Conservation (phyloP, 345 rosid genomes). For the Hibiscus trionum region DNA sequence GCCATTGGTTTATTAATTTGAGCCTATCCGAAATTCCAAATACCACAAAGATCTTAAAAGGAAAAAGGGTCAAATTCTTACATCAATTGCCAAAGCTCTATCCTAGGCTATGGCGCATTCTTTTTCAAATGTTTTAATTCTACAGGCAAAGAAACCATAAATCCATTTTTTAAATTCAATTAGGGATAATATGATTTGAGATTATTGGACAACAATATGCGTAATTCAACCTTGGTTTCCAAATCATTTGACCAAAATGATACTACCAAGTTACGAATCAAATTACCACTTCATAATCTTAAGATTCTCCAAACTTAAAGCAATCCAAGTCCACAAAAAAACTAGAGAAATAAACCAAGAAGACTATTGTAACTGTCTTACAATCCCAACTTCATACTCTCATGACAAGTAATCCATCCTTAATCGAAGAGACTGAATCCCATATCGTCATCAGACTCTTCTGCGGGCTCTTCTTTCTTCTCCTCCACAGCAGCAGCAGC, state of each 20-base stretch:
- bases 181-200: no score
- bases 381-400: neutral
- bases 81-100: neutral
- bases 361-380: neutral
- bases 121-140: neutral
- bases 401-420: neutral
- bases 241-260: no score
- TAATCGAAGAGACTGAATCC: conserved; percentile 76
- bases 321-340: neutral
- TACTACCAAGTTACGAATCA: neutral
- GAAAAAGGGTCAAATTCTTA: neutral
- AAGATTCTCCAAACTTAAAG: neutral
- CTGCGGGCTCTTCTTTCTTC: conserved; percentile 67
- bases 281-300: neutral
- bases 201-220: no score
- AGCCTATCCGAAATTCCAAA: neutral
- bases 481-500: conserved; percentile 46
- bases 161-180: no score
- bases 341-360: neutral
- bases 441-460: conserved; percentile 87
- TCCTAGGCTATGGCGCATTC: neutral
- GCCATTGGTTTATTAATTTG: neutral
- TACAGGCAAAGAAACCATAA: neutral
- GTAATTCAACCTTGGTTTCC: no score
- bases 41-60: neutral